Conservation (phyloP, 177 flowering plant genomes). For the Tripterygium wilfordii region DNA sequence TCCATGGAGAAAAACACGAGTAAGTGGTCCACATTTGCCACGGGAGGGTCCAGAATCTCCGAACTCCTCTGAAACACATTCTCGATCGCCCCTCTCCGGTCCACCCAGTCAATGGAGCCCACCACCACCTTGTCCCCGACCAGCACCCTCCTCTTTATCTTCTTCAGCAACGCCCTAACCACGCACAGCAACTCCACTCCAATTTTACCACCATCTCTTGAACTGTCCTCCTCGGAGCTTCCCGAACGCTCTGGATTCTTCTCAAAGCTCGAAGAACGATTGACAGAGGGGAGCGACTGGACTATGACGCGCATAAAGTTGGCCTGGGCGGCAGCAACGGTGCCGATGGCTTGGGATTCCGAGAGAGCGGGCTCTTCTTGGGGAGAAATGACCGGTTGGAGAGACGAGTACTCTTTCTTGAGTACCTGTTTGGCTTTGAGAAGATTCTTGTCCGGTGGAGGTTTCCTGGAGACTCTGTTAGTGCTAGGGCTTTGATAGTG, state of each 20-base stretch:
- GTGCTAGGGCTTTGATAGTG: constrained; percentile 24
- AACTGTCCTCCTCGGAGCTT: constrained; percentile 3
- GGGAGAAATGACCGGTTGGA: constrained; percentile 36
- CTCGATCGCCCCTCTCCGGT: constrained; percentile 85
- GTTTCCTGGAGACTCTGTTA: constrained; percentile 15
- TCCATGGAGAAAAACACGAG: constrained; percentile 82
- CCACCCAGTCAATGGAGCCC: constrained; percentile 88
- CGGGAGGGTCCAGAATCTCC: constrained; percentile 77
- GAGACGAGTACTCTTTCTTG: constrained; percentile 43
- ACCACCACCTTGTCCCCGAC: constrained; percentile 94
- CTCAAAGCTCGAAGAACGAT: background rate
- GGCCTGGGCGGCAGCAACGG: constrained; percentile 83
- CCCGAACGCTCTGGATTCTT: constrained; percentile 3
- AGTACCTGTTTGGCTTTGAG: constrained; percentile 55
- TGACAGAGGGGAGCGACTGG: constrained; percentile 15
- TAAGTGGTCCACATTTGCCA: constrained; percentile 93
- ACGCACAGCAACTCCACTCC: constrained; percentile 83
- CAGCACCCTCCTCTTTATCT: constrained; percentile 81
- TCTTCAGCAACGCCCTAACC: constrained; percentile 84
- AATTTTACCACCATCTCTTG: too few species aligned
- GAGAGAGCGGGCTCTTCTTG: constrained; percentile 32
- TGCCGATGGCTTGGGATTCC: constrained; percentile 63
- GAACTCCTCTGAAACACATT: constrained; percentile 65
- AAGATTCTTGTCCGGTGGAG: constrained; percentile 39
- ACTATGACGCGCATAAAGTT: constrained; percentile 95